Evolutionary conservation across 768 basidiomycete species (phyloP), one percentile per base, ranked within the genome.

Genomic region (Pilatotrama ljubarskyi): DNA sequence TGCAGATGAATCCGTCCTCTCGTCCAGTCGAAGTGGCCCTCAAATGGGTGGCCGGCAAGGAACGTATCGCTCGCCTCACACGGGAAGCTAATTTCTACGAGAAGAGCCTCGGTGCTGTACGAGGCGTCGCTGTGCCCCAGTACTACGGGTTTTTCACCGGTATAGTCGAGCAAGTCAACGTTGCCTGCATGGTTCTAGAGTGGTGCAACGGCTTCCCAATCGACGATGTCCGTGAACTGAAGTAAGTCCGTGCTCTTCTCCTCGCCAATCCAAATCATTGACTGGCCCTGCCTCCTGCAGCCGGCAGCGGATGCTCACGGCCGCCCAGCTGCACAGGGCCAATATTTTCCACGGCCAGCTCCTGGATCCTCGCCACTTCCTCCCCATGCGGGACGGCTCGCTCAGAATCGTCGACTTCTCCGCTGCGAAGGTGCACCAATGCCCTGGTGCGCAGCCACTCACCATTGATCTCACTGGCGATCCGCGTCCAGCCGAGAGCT

Each of bases 331-430:
- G 14, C 78, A 81, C 57, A 40, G 68, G 43, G 75, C 70, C 0
- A 76, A 78, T 0, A 54, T 80, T 6, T 48, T 65, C 1, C 78
- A 80, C 54, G 72, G 74, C 1, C 62, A 75, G 42, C 61, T 79
- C 2, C 20, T 62, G 2, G 57, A 64, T n/a, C 41, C 65, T 7
- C 63, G 68, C n/a, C 60, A 68, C 37, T 71, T 66, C 64, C 69
- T 67, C 5, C 26, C 42, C 3, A 25, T 55, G 25, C 48, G 40
- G 13, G 65, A 67, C 22, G 69, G 70, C 35, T 51, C 58, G 26
- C 54, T 76, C 26, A 73, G 76, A 37, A 73, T 79, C 55, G 61
- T 78, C 58, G 76, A 76, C 53, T 80, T 79, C 58, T 66, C 72
- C 0, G 43, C 48, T 1, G 76, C 75, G 5, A 61, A 63, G n/a